These are phyloP conservation scores for Suillus cothurnatus DNA, from an alignment of 768 basidiomycete genomes.

Conservation along the genomic window DNA sequence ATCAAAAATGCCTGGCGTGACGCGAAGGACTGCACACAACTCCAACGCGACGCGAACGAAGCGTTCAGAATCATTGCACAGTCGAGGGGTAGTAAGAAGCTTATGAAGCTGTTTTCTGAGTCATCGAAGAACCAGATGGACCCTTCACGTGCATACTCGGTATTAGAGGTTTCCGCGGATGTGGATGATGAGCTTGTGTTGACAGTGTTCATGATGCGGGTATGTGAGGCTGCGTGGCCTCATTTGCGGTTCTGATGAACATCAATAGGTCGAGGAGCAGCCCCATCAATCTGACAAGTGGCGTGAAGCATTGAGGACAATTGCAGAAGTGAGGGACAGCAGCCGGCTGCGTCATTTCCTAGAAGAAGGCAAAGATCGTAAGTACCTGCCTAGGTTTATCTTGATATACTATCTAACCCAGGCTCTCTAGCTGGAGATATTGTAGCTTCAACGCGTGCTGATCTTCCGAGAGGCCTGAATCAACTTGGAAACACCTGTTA, in stretches of 20 bases:
- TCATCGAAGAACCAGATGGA: constrained; percentile 63
- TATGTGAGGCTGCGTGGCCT: constrained; percentile 33
- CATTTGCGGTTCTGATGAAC: constrained; percentile 13
- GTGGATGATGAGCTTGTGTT: constrained; percentile 79
- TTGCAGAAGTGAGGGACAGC: constrained; percentile 77
- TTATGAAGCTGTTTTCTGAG: constrained; percentile 55
- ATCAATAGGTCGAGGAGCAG: constrained; percentile 65
- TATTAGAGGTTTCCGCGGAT: constrained; percentile 69
- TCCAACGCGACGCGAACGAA: constrained; percentile 60
- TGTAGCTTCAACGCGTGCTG: constrained; percentile 51
- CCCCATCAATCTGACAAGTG: constrained; percentile 68
- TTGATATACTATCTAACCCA: constrained; percentile 9
- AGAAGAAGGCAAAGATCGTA: constrained; percentile 73
- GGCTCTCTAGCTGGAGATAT: constrained; percentile 62
- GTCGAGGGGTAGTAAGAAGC: constrained; percentile 49
- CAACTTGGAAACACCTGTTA: constrained; percentile 91
- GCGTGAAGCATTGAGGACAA: constrained; percentile 70
- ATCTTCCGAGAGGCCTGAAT: constrained; percentile 83
- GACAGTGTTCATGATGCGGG: constrained; percentile 71
- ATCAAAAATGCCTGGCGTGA: constrained; percentile 58
- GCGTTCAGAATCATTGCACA: constrained; percentile 73
- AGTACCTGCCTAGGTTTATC: constrained; percentile 33
- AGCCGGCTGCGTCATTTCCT: constrained; percentile 67
- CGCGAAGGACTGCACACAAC: constrained; percentile 43
- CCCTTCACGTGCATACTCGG: constrained; percentile 69